Evolutionary conservation across 495 filamentous ascomycete genomes (phyloP), one percentile per base, ranked within the genome.

Genomic region (Amphirosellinia nigrospora): DNA sequence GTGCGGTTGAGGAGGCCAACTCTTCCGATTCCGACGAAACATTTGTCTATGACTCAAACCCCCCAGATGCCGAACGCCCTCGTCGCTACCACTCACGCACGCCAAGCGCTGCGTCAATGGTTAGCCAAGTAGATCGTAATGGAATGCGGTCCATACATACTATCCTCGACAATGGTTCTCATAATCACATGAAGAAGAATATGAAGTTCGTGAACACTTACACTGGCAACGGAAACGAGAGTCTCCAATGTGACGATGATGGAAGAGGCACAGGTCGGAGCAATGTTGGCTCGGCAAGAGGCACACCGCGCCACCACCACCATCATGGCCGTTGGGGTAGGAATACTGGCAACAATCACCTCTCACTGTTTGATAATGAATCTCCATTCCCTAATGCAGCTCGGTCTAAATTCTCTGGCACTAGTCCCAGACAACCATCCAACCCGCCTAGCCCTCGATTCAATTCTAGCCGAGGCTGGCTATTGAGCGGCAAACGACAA

Each of bases 31-130:
- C 96, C 3, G 96, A 98, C 72, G 96, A 98, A 80, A 98, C 96
- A 0, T 99, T 98, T 79, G 95, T 99, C 4, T 99, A 99, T 82
- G 96, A 99, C 81, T 99, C 96, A 11, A 99, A 99, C 77, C 96
- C 96, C 13, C 93, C 93, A 13, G 96, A 98, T 72, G 85, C 86
- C 28, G 91, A 91, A 50, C 89, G 94, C n/a, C 89, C 92, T 48
- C 85, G 87, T 63, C 86, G 94, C 62, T 96, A 95, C 75, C 95
- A 98, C 79, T 98, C 96, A 19, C 89, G 96, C 52, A 99, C 96
- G 13, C 96, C 96, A 4, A 98, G 95, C 80, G 92, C 93, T 23
- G 95, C 96, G 5, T 98, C 96, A 4, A 93, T 96, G 87, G 89
- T 82, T 13, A 97, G 90, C 81, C 91, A 92, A 79, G 86, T 88